phyloP scores from a whole-genome alignment of 768 basidiomycete species.

The Phaeotremella skinneri region DNA sequence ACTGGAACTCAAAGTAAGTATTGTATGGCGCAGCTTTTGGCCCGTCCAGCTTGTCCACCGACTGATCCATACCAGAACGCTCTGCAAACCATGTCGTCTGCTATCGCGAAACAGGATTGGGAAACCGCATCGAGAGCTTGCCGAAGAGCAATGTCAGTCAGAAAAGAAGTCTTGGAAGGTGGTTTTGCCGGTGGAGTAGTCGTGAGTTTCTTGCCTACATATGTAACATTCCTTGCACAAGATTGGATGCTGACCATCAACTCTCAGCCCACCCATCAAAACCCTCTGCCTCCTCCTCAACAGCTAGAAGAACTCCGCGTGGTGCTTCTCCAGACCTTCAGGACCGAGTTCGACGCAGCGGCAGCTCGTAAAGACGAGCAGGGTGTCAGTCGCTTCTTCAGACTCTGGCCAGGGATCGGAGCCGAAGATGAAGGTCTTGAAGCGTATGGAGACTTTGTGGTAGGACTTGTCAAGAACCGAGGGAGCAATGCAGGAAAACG shows the following conservation, averaged over 20 bases:
- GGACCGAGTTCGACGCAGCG: slow-evolving; percentile 74
- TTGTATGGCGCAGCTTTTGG: background rate
- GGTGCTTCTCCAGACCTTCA: slow-evolving; percentile 72
- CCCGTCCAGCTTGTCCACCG: background rate
- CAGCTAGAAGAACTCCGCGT: slow-evolving; percentile 73
- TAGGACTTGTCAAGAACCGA: slow-evolving; percentile 78
- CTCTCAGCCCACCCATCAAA: slow-evolving; percentile 79
- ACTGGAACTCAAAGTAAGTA: slow-evolving; percentile 83
- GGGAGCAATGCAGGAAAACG: slow-evolving; percentile 79
- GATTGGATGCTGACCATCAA: slow-evolving; percentile 6
- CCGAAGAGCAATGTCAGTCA: slow-evolving; percentile 82
- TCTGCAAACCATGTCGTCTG: slow-evolving; percentile 58
- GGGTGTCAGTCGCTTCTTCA: slow-evolving; percentile 89
- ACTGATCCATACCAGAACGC: slow-evolving; percentile 62
- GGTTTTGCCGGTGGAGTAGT: slow-evolving; percentile 83
- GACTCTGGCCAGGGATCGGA: slow-evolving; percentile 91
- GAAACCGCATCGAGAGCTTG: slow-evolving; percentile 90
- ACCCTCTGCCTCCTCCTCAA: slow-evolving; percentile 79
- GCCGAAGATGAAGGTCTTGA: slow-evolving; percentile 89
- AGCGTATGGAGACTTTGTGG: slow-evolving; percentile 88
- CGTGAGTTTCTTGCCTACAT: slow-evolving; percentile 56
- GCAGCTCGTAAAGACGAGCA: slow-evolving; percentile 77
- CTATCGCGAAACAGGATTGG: slow-evolving; percentile 86
- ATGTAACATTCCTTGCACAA: background rate
- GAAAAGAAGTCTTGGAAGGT: slow-evolving; percentile 71